Base-by-base conservation (phyloP, 345 rosid genomes). In the Aquilaria sinensis region DNA sequence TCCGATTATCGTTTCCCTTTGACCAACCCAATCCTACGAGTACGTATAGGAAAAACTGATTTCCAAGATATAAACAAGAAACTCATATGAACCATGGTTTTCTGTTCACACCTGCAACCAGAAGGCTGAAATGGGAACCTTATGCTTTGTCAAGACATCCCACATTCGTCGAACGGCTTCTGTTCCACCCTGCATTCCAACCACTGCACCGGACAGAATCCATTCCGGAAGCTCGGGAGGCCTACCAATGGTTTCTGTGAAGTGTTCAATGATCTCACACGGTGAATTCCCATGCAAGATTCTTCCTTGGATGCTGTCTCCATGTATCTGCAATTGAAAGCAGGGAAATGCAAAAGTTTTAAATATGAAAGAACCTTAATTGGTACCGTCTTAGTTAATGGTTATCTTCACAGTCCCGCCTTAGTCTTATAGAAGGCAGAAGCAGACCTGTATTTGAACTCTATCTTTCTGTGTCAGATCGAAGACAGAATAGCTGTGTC, bases 121-220 rank as follows among this genome's bases (percentile, higher is more conserved):
- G 70, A 86, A 83, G 63, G 89, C 87, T 12, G 93, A 83, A 46
- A 83, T 45, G 46, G 89, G 93, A 57, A 83, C 89, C 58, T 78
- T 51, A 29, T 75, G 73, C 15, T 65, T 74, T 64, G 59, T 75
- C 50, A 86, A 68, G 64, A 77, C 66, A 58, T 78, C 78, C 87
- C 84, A 83, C 52, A 74, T 67, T 30, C 16, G 65, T 14, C 70
- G 79, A 4, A 86, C 93, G n/a, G 74, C 75, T 53, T 78, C 78
- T 9, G 93, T 80, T 37, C 93, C 93, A n/a, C 93, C 93, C 61
- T 86, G 93, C 87, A 86, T 83, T 65, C 93, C 93, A 8, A 80
- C 83, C 10, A 86, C 85, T 31, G 93, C 89, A n/a, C 93, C 93
- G 15, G 93, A 81, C 65, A 83, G 68, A 31, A 86, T 78, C 93